Evolutionary conservation across 495 filamentous ascomycete genomes (phyloP), one percentile per base, ranked within the genome.

Genomic region (Aspergillus incahuasiensis): DNA sequence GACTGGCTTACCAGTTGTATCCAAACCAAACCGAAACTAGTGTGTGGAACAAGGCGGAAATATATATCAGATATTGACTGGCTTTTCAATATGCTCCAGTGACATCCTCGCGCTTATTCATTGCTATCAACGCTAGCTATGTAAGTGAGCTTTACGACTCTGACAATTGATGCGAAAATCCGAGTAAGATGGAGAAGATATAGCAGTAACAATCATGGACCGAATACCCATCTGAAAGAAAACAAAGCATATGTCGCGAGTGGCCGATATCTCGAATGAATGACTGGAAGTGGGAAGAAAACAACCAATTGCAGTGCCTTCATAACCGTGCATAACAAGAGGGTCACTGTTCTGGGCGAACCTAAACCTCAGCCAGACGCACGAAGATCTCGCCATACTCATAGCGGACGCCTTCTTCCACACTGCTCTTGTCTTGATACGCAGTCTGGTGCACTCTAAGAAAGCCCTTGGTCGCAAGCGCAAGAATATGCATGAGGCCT

Each of bases 401-500:
- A 49, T 67, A 74, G 18, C 35, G 48, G 15, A 50, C 54, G 5
- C 65, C 63, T 52, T 63, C 58, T 18, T 59, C 57, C 5, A 58
- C 60, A 12, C 28, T 50, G 11, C 67, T 70, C 2, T 34, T 40
- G 52, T 70, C 66, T 16, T 54, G 39, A 19, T 58, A 61, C 0
- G 28, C 43, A 0, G 64, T 63, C 57, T 74, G 73, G 15, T 48
- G 49, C 16, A 74, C 66, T 1, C 25, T 21, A 7, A 75, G 35
- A 48, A 82, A 62, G 0, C 76, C 78, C 71, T 83, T 88, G 9
- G 84, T 90, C 9, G 81, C 85, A 7, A 92, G 81, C 16, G 80
- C 74, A 15, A 95, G 79, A 12, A 84, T 76, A 69, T 92, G 85
- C 68, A 88, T 81, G 55, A 95, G 77, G 1, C 79, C 89, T 61